These are phyloP conservation scores for Trichosanthes cucumerina DNA, from an alignment of 306 rosid species.

Conservation along the genomic window DNA sequence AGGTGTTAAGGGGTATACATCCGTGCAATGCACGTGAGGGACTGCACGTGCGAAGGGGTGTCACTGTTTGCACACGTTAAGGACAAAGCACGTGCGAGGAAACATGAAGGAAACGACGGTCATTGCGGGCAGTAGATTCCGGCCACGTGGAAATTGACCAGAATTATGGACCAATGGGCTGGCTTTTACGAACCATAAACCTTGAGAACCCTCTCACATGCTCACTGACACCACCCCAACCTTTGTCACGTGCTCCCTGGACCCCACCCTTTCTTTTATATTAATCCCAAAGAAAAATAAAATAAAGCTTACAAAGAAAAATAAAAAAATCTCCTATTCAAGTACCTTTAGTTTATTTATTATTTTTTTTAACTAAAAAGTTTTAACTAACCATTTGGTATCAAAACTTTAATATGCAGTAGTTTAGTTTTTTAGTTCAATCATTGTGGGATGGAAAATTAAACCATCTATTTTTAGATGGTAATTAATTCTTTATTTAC, in stretches of 20 bases:
- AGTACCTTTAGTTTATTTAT: background rate
- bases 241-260: slow-evolving; percentile 69
- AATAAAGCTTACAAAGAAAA: background rate
- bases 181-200: slow-evolving; percentile 23
- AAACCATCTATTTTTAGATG: no score
- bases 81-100: slow-evolving; percentile 54
- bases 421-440: no score
- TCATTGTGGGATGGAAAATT: no score
- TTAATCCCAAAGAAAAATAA: background rate
- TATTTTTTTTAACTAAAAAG: background rate
- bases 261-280: slow-evolving; percentile 19
- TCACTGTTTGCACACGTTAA: slow-evolving; percentile 26
- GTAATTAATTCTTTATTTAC: no score
- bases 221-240: slow-evolving; percentile 57
- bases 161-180: slow-evolving; percentile 16
- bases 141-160: slow-evolving; percentile 33
- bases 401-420: no score
- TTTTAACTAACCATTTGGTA: no score
- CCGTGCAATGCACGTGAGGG: slow-evolving; percentile 20
- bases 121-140: slow-evolving; percentile 22
- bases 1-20: background rate
- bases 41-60: slow-evolving; percentile 53
- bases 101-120: slow-evolving; percentile 20
- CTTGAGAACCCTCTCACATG: slow-evolving; percentile 56
- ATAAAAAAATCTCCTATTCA: background rate